phyloP scores from a whole-genome alignment of 306 rosid genomes.

The Abrus precatorius region DNA sequence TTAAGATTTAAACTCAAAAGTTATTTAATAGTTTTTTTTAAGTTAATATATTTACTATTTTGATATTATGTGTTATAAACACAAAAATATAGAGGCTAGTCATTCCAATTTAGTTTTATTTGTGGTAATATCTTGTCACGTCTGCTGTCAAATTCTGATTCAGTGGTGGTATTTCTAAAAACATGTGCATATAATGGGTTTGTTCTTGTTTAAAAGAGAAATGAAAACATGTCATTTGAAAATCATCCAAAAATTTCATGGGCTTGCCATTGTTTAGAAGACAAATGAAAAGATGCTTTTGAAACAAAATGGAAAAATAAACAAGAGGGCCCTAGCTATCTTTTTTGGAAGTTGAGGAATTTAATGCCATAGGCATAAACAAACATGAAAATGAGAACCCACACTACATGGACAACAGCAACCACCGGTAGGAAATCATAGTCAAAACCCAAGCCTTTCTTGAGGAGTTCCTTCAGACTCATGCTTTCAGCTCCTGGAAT shows the following conservation, averaged over 20 bases:
- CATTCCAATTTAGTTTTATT: too few relatives aligned
- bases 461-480: slow-evolving; percentile 29
- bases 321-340: slow-evolving; percentile 8
- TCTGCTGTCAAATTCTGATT: too few relatives aligned
- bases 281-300: not conserved
- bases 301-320: not conserved
- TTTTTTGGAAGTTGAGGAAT: slow-evolving; percentile 72
- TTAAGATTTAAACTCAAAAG: too few relatives aligned
- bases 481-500: slow-evolving; percentile 49
- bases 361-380: slow-evolving; percentile 68
- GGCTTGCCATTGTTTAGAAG: not conserved
- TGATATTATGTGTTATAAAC: too few relatives aligned
- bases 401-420: slow-evolving; percentile 63
- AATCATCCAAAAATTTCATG: not conserved
- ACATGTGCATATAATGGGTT: too few relatives aligned
- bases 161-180: too few relatives aligned
- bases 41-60: too few relatives aligned
- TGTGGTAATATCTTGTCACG: too few relatives aligned
- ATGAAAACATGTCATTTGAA: not conserved
- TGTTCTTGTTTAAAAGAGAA: not conserved
- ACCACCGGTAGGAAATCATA: slow-evolving; percentile 61
- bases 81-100: too few relatives aligned
- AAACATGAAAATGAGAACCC: slow-evolving; percentile 73
- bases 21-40: too few relatives aligned
- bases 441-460: slow-evolving; percentile 53